These are phyloP conservation scores for Niveomyces coronatus DNA, from an alignment of 2,329 filamentous ascomycete species.

Conservation along the genomic window DNA sequence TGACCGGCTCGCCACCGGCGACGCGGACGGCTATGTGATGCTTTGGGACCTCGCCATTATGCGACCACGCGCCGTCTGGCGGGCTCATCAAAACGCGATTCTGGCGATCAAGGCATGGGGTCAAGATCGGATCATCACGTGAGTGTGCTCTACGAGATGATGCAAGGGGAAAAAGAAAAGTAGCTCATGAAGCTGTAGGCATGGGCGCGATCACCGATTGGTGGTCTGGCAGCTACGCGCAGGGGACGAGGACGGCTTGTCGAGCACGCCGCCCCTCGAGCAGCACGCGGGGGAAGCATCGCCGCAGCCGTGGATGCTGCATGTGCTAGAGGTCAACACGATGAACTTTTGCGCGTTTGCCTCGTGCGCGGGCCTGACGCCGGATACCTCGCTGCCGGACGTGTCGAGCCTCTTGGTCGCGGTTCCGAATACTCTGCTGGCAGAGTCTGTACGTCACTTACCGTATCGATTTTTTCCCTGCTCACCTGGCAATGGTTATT, in stretches of 20 bases:
- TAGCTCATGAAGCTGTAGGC: constrained; percentile 38
- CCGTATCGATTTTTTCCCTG: too few relatives aligned
- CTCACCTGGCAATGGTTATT: too few relatives aligned
- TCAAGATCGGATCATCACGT: constrained; percentile 72
- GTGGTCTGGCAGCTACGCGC: constrained; percentile 68
- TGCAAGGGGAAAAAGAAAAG: not conserved
- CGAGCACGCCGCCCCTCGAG: constrained; percentile 62
- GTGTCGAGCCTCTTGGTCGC: constrained; percentile 52
- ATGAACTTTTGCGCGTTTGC: constrained; percentile 91
- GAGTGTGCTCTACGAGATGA: constrained; percentile 32
- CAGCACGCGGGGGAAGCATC: constrained; percentile 29
- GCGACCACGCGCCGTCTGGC: constrained; percentile 76
- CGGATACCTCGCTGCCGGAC: constrained; percentile 1
- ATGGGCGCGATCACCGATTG: constrained; percentile 82
- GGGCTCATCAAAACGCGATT: constrained; percentile 67
- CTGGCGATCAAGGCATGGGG: constrained; percentile 66
- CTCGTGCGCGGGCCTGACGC: constrained; percentile 32
- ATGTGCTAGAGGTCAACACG: constrained; percentile 78
- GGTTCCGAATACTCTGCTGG: constrained; percentile 67
- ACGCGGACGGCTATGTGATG: constrained; percentile 82
- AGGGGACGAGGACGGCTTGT: constrained; percentile 53
- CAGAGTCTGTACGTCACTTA: constrained; percentile 58
- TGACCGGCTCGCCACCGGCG: constrained; percentile 69
- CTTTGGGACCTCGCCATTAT: constrained; percentile 78
- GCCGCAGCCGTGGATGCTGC: constrained; percentile 72